These are phyloP conservation scores for Xylariaceae sp. DNA, from an alignment of 2,329 filamentous ascomycete genomes.

Conservation along the genomic window DNA sequence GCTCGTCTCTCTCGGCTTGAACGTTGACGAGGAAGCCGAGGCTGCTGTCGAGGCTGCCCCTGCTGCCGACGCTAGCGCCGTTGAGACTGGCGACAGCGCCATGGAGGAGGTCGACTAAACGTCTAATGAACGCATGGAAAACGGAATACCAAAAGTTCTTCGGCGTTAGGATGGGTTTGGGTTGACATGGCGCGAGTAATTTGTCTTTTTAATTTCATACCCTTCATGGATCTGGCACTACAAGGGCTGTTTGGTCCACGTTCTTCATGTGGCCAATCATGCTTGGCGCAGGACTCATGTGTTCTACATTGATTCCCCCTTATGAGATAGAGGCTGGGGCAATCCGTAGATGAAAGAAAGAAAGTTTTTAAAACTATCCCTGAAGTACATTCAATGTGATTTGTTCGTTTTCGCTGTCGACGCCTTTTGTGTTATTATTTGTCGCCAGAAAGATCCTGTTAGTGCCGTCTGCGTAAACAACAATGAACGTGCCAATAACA, in stretches of 20 bases:
- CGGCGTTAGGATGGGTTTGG: constrained; percentile 39
- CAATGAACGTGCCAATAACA: no score
- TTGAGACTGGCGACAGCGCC: constrained; percentile 75
- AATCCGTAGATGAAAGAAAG: constrained; percentile 31
- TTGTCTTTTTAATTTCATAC: constrained; percentile 30
- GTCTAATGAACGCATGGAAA: constrained; percentile 26
- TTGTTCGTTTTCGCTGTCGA: background rate
- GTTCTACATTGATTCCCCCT: constrained; percentile 31
- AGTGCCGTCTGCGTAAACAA: no score
- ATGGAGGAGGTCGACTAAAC: constrained; percentile 99
- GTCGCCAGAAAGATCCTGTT: no score
- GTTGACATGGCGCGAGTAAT: constrained; percentile 29
- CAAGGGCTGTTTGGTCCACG: constrained; percentile 13
- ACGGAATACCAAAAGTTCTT: constrained; percentile 38
- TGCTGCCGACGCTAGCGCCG: constrained; percentile 54
- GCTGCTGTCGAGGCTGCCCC: constrained; percentile 63
- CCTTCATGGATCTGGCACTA: constrained; percentile 23
- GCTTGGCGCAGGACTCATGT: constrained; percentile 27
- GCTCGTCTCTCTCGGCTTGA: constrained; percentile 94
- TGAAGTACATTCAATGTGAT: background rate
- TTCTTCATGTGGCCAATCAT: constrained; percentile 18
- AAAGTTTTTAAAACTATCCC: background rate
- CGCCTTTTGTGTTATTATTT: background rate
- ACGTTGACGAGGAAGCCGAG: constrained; percentile 90
- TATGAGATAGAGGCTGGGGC: constrained; percentile 31